Base-by-base conservation (phyloP, 2,329 filamentous ascomycete species). In the Emergomyces orientalis region DNA sequence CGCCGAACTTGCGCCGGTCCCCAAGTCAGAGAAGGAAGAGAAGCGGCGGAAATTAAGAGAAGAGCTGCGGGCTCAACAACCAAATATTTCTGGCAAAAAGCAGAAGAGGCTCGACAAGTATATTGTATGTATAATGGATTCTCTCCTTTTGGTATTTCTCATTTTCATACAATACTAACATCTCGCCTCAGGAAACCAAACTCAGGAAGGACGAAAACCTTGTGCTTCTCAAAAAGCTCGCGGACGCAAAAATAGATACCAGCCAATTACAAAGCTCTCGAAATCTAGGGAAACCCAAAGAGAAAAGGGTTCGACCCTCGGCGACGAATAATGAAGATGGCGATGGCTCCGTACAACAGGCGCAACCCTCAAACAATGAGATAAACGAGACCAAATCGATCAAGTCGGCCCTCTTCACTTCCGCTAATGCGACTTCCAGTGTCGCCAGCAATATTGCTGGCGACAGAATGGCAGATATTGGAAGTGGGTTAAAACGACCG, bases 161-260 rank as follows among this genome's bases (percentile, higher is more conserved):
- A 39, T 32, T 34, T 34, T 32, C 17, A 9, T 52, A 17, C 25
- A 30, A 54, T 61, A 47, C 45, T 64, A 57, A 65, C 65, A 55
- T 55, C 30, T 25, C 22, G 51, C 9, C 51, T 37, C 69, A 84
- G 82, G 92, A 97, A 70, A 94, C 84, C 63, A 99, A 99, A 81
- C 80, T 99, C 55, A 89, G 87, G 75, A 97, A 96, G 75, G 94
- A 99, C 72, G 93, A 97, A 75, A 96, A 90, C 70, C 81, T 90
- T 34, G 88, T 86, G 63, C 79, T 99, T 37, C 81, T 97, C 69
- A 89, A 89, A 72, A 92, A 94, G 73, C 82, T 99, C 32, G 89
- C 90, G 22, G 82, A 85, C 65, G 82, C 85, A 62, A 91, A 88
- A 71, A 84, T 94, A 67, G 92, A 97, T 72, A 96, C 90, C 1